A percentile compares a stretch with the other conserved stretches of the same genome.
These are phyloP conservation scores for Talinum fruticosum DNA, from an alignment of 148 eudicot genomes.

Conservation along the genomic window DNA sequence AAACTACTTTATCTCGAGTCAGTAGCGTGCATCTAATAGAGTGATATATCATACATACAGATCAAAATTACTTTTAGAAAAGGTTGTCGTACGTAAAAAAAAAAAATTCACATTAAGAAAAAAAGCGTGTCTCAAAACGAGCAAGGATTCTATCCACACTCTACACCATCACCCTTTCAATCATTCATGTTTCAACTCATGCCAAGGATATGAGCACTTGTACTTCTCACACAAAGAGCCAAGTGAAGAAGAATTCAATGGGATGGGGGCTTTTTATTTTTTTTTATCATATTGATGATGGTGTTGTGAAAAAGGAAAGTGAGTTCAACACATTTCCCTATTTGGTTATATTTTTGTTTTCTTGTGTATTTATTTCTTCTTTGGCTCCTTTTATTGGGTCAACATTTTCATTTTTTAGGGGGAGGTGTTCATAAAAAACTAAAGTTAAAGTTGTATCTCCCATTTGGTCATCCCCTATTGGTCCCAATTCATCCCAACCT, in stretches of 20 bases:
- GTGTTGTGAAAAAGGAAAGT: conserved; percentile 1
- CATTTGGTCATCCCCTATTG: conserved; percentile 5
- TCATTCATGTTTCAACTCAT: neutral
- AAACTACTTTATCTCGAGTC: too few species aligned
- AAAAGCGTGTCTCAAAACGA: too few species aligned
- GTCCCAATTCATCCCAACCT: neutral
- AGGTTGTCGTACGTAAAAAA: too few species aligned
- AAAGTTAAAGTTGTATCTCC: neutral
- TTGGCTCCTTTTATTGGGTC: conserved; percentile 10
- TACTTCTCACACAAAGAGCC: neutral
- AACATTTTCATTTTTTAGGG: neutral
- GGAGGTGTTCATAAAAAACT: conserved; percentile 15
- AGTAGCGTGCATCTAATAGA: too few species aligned
- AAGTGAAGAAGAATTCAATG: too few species aligned
- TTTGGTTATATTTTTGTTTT: conserved; percentile 15
- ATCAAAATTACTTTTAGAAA: too few species aligned
- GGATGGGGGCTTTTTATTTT: too few species aligned
- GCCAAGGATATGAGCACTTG: neutral
- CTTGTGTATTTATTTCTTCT: conserved; percentile 8
- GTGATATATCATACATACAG: too few species aligned
- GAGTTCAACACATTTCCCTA: conserved; percentile 21
- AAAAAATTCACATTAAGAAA: too few species aligned
- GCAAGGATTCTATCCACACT: too few species aligned
- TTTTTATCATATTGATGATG: neutral
- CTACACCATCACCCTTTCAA: neutral